These are phyloP conservation scores for Mycosphaerella arachidis DNA, from an alignment of 2,329 filamentous ascomycete genomes.

Conservation along the genomic window DNA sequence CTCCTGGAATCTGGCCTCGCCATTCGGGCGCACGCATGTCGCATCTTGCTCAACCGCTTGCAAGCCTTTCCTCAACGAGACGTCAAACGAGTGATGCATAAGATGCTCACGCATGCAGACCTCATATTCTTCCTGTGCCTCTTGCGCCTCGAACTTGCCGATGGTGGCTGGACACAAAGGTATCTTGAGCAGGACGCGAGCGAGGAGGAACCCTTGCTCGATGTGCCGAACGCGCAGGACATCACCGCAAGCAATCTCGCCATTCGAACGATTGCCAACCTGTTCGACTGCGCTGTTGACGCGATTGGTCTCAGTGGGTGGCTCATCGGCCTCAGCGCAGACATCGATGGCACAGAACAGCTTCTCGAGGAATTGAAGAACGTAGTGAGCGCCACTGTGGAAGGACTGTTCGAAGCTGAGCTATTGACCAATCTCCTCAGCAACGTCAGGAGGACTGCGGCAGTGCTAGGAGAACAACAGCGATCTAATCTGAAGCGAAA, in stretches of 20 bases:
- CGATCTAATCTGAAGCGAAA: slow-evolving; percentile 2
- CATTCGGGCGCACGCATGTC: slow-evolving; percentile 60
- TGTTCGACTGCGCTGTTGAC: slow-evolving; percentile 70
- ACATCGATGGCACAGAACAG: slow-evolving; percentile 55
- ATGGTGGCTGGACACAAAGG: slow-evolving; percentile 69
- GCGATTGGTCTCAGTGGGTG: slow-evolving; percentile 70
- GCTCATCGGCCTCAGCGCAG: slow-evolving; percentile 57
- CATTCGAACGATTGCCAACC: slow-evolving; percentile 65
- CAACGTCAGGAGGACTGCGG: slow-evolving; percentile 1
- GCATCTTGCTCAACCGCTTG: slow-evolving; percentile 65
- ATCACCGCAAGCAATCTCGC: slow-evolving; percentile 59
- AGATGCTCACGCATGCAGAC: slow-evolving; percentile 61
- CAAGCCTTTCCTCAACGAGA: slow-evolving; percentile 58
- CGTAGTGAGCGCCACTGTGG: slow-evolving; percentile 64
- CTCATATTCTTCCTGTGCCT: slow-evolving; percentile 68
- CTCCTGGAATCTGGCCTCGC: slow-evolving; percentile 62
- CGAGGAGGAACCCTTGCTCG: slow-evolving; percentile 54
- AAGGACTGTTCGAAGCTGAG: slow-evolving; percentile 7
- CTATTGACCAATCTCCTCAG: not conserved
- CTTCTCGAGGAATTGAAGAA: slow-evolving; percentile 62
- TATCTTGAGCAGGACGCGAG: slow-evolving; percentile 57
- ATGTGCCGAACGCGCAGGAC: slow-evolving; percentile 52
- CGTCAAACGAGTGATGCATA: slow-evolving; percentile 61
- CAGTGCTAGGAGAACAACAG: not conserved
- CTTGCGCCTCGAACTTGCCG: slow-evolving; percentile 66